A percentile compares a stretch with the other conserved stretches of the same genome.
Evolutionary conservation across 192 early-diverging fungal species (phyloP).

Genomic region (Piromyces finnis): DNA sequence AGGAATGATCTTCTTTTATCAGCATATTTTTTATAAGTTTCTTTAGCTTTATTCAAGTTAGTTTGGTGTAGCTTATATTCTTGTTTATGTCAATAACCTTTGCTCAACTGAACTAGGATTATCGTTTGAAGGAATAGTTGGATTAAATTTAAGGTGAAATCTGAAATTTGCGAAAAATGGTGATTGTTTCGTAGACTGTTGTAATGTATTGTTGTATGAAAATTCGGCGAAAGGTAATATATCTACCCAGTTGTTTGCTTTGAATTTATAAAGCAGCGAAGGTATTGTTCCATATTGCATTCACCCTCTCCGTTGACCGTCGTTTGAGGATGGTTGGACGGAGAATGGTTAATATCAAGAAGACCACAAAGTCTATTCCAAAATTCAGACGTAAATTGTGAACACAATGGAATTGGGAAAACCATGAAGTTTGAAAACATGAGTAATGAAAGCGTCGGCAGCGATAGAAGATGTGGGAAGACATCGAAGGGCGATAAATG

Average conservation of each 20-base stretch:
- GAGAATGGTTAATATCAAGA: slow-evolving; percentile 6
- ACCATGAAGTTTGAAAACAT: slow-evolving; percentile 9
- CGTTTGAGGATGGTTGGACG: slow-evolving; percentile 22
- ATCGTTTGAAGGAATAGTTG: too few relatives aligned
- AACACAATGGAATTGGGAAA: slow-evolving; percentile 19
- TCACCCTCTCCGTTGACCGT: slow-evolving; percentile 18
- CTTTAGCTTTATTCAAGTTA: too few relatives aligned
- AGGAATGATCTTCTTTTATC: too few relatives aligned
- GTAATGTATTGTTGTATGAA: slow-evolving; percentile 24
- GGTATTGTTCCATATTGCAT: slow-evolving; percentile 11
- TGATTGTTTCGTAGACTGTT: slow-evolving; percentile 5
- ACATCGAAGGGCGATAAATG: not conserved
- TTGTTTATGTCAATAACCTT: too few relatives aligned
- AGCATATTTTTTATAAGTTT: too few relatives aligned
- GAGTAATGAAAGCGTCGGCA: not conserved
- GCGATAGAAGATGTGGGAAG: too few relatives aligned
- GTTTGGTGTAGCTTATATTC: too few relatives aligned
- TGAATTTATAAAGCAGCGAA: slow-evolving; percentile 11
- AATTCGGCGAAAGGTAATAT: slow-evolving; percentile 20
- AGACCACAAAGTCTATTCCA: slow-evolving; percentile 5
- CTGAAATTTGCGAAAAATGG: slow-evolving; percentile 11
- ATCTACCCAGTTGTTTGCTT: slow-evolving; percentile 17
- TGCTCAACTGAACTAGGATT: too few relatives aligned
- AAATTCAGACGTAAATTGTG: slow-evolving; percentile 18
- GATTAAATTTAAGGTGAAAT: slow-evolving; percentile 3